Conservation (phyloP, 139 green algal species). For the Tetraselmis striata region DNA sequence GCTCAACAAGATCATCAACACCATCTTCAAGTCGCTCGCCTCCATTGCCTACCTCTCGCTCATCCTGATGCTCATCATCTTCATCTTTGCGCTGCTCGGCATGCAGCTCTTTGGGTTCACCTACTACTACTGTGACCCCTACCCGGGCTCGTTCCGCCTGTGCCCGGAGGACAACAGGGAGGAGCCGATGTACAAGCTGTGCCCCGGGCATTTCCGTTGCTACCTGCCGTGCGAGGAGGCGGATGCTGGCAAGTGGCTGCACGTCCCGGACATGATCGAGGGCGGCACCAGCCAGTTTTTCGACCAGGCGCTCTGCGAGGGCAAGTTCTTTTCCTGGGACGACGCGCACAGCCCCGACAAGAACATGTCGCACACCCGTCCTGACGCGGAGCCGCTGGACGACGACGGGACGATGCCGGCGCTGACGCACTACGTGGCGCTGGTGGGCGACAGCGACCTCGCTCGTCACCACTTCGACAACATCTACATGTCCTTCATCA, state of each 20-base stretch:
- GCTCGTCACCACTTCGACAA: constrained; percentile 49
- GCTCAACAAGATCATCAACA: constrained; percentile 23
- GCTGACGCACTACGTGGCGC: constrained; percentile 7
- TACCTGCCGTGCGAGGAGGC: constrained; percentile 5
- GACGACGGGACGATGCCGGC: not conserved
- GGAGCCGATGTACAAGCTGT: constrained; percentile 34
- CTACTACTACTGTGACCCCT: constrained; percentile 1
- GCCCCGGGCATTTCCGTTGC: not conserved
- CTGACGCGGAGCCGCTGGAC: too few species aligned
- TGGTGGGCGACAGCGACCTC: constrained; percentile 35
- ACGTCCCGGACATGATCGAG: not conserved
- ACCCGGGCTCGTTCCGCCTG: not conserved
- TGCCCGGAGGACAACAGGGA: constrained; percentile 10
- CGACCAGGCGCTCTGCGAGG: constrained; percentile 15
- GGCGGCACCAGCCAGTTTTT: not conserved
- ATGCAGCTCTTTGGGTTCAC: constrained; percentile 34
- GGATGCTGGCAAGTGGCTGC: not conserved
- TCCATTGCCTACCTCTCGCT: constrained; percentile 23
- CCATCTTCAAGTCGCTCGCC: constrained; percentile 20
- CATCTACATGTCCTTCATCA: constrained; percentile 44
- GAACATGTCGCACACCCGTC: not conserved
- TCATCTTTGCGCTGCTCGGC: constrained; percentile 40
- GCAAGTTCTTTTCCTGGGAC: constrained; percentile 12
- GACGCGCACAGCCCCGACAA: not conserved
- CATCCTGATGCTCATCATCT: constrained; percentile 32